A percentile compares a stretch with the other conserved stretches of the same genome.
phyloP scores from a whole-genome alignment of 2,329 filamentous ascomycete species.

The Penicillium sp. region DNA sequence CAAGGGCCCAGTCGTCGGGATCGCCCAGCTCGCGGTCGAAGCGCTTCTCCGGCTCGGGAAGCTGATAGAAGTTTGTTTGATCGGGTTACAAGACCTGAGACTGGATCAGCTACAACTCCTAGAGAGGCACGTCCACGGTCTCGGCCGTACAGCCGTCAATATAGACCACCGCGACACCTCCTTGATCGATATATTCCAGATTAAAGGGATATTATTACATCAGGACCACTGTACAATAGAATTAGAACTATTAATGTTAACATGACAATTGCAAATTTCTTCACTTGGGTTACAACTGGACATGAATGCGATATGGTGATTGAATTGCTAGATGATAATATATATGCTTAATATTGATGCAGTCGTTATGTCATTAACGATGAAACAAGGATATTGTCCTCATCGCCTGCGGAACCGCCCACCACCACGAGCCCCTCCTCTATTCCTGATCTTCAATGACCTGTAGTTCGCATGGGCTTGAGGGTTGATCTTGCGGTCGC shows the following conservation, averaged over 20 bases:
- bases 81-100: slow-evolving; percentile 26
- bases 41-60: slow-evolving; percentile 25
- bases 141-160: not conserved
- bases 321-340: not conserved
- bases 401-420: slow-evolving; percentile 41
- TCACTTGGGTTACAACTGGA: not conserved
- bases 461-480: slow-evolving; percentile 51
- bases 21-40: slow-evolving; percentile 4
- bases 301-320: not conserved
- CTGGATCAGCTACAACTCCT: not conserved
- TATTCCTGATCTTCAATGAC: slow-evolving; percentile 48
- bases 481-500: slow-evolving; percentile 42
- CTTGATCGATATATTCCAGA: slow-evolving; percentile 37
- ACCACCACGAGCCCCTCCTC: slow-evolving; percentile 32
- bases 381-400: not conserved
- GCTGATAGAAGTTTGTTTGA: slow-evolving; percentile 18
- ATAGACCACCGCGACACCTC: slow-evolving; percentile 22
- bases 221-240: not conserved
- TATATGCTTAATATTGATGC: slow-evolving; percentile 16
- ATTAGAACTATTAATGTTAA: not conserved
- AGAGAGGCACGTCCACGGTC: not conserved
- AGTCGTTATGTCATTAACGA: slow-evolving; percentile 20
- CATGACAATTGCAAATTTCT: not conserved
- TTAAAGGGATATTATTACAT: slow-evolving; percentile 5
- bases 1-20: slow-evolving; percentile 10